Conservation (phyloP, 108 stramenopile genomes). For the Cyclotella cryptica region DNA sequence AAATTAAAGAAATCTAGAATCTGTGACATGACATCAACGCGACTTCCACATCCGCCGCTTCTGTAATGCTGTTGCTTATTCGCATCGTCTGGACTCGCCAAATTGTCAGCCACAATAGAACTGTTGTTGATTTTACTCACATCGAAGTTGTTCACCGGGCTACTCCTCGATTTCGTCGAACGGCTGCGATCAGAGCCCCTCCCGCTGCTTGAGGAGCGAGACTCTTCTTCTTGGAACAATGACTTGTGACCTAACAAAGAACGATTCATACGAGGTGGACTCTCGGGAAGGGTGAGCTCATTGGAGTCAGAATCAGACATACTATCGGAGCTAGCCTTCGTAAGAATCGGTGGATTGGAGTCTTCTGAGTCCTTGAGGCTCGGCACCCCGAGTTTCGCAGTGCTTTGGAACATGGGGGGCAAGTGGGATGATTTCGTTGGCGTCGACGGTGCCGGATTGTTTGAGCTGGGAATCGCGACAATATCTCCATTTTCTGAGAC, state of each 20-base stretch:
- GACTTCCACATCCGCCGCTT: constrained; percentile 3
- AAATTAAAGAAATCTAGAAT: constrained; percentile 15
- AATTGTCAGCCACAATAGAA: neutral
- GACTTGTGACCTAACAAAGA: constrained; percentile 11
- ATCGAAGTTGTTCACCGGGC: neutral
- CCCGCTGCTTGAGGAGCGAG: constrained; percentile 3
- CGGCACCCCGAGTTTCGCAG: constrained; percentile 1
- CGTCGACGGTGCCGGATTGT: neutral
- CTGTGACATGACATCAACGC: constrained; percentile 15
- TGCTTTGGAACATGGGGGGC: neutral
- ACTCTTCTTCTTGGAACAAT: constrained; percentile 17
- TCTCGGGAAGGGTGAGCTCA: constrained; percentile 19
- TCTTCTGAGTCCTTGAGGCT: constrained; percentile 13
- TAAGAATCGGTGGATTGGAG: constrained; percentile 10
- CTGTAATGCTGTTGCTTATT: neutral
- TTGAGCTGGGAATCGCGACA: neutral
- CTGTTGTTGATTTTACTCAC: neutral
- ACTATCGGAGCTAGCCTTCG: constrained; percentile 23
- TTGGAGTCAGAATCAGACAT: constrained; percentile 1
- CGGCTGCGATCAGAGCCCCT: neutral
- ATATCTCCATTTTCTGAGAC: constrained; percentile 19
- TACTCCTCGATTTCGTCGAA: neutral
- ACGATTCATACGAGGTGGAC: constrained; percentile 32
- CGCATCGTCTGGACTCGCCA: neutral
- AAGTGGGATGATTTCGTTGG: neutral